phyloP scores from a whole-genome alignment of 352 stramenopile species.

The Pythium scleroteichum region DNA sequence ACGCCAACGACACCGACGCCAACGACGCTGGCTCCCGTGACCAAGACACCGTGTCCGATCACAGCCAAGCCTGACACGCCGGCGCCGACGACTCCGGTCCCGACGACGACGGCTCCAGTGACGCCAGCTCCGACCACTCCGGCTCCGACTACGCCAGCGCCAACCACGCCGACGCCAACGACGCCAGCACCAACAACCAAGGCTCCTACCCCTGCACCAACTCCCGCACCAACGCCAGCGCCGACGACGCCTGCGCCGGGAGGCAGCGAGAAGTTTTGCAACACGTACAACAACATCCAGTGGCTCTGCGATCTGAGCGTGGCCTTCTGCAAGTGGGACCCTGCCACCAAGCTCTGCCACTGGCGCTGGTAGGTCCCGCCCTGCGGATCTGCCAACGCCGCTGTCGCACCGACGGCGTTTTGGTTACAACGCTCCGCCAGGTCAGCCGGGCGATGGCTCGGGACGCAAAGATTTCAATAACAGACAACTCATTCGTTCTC shows the following conservation, averaged over 20 bases:
- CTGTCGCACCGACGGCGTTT: neutral
- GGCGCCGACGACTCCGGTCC: constrained; percentile 5
- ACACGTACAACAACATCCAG: neutral
- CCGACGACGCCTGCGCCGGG: neutral
- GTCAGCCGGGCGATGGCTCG: too few relatives aligned
- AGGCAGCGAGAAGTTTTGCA: neutral
- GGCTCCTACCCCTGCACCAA: constrained; percentile 3
- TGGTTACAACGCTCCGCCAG: too few relatives aligned
- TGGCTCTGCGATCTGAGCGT: neutral
- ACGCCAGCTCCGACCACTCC: neutral
- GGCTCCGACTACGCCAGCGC: too few relatives aligned
- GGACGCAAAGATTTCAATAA: too few relatives aligned
- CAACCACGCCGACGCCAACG: too few relatives aligned
- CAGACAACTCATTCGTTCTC: too few relatives aligned
- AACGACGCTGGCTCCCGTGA: too few relatives aligned
- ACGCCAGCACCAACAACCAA: too few relatives aligned
- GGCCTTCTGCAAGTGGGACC: neutral
- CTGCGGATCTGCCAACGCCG: neutral
- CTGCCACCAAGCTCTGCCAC: neutral
- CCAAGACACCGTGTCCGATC: constrained; percentile 14
- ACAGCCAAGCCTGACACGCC: constrained; percentile 19
- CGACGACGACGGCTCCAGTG: neutral
- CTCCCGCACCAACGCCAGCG: neutral
- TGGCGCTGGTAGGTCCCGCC: neutral
- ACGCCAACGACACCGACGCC: too few relatives aligned